Base-by-base conservation (phyloP, 768 basidiomycete species). In the Boletus barrowsii region DNA sequence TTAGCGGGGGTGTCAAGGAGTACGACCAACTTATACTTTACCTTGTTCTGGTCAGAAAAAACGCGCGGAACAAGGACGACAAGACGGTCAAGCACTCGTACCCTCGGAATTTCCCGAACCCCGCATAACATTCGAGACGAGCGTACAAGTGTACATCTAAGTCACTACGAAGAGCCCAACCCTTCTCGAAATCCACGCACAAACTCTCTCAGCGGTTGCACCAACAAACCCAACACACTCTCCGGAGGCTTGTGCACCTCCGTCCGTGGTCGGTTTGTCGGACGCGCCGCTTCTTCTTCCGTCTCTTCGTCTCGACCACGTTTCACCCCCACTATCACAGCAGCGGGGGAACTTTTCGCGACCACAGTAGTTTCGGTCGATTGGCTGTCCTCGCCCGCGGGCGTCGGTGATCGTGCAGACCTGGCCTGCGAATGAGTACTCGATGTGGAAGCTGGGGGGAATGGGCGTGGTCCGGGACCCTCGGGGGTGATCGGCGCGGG, bases 181-280 rank as follows among this genome's bases (percentile, higher is more conserved):
- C 83, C 82, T 69, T 87, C 84, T 59, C 79, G 80, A 72, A 88
- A 87, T 18, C 86, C 86, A 57, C 80, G 78, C 51, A 83, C 74
- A 65, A 88, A 87, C 7, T 82, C 80, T 63, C 79, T 77, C 68
- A 87, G 74, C 6, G 86, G 86, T 39, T 80, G 72, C 67, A 81
- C 69, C 62, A 87, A 75, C 86, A 83, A 86, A 33, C 80, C 80
- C 49, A 83, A 63, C 33, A 77, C 58, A 42, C 73, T 72, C 54
- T 71, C 65, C 4, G 81, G 75, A 0, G 76, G 72, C 41, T 68
- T 63, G 67, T 81, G 80, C 0, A 63, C 68, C 48, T 76, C 79
- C 32, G 68, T 80, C 35, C 86, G 77, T 14, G 77, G 73, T n/a
- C 86, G 83, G 51, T 77, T 80, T 26, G 70, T 49, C 20, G 77